Percentiles rank a stretch among this genome's conserved stretches.
Evolutionary conservation across 2,329 filamentous ascomycete genomes (phyloP).

Genomic region (Phoma sp.): DNA sequence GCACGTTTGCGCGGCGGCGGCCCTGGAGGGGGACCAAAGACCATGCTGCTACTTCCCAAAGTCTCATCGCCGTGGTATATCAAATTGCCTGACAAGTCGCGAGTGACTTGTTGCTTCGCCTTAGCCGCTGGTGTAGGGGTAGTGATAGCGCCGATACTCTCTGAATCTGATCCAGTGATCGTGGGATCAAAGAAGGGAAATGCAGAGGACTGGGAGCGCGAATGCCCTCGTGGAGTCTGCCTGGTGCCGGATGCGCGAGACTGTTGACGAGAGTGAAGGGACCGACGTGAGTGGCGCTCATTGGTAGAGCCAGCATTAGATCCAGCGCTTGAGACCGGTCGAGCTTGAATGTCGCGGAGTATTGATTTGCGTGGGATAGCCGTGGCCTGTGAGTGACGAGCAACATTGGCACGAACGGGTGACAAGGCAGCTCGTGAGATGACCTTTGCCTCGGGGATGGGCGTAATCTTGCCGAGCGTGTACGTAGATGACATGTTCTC

Average conservation of each 20-base stretch:
- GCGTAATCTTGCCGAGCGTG: slow-evolving; percentile 20
- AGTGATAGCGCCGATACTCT: slow-evolving; percentile 14
- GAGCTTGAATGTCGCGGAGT: slow-evolving; percentile 6
- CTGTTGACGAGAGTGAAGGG: slow-evolving; percentile 28
- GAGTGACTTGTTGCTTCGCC: slow-evolving; percentile 11
- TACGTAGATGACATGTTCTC: slow-evolving; percentile 38
- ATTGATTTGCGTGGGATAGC: slow-evolving; percentile 15
- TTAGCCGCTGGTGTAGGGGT: slow-evolving; percentile 1
- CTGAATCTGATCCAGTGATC: slow-evolving; percentile 8
- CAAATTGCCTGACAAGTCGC: slow-evolving; percentile 30
- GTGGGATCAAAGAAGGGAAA: slow-evolving; percentile 36
- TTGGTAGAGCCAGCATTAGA: slow-evolving; percentile 21
- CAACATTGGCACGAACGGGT: slow-evolving; percentile 20
- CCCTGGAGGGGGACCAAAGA: slow-evolving; percentile 5
- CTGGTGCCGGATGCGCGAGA: slow-evolving; percentile 24
- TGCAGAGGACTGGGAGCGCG: slow-evolving; percentile 37
- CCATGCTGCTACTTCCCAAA: slow-evolving; percentile 27
- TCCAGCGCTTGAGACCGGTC: slow-evolving; percentile 3
- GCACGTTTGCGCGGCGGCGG: slow-evolving; percentile 3
- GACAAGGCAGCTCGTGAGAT: slow-evolving; percentile 22
- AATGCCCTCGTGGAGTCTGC: slow-evolving; percentile 27
- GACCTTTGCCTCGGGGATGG: slow-evolving; percentile 14
- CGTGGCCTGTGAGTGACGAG: slow-evolving; percentile 16
- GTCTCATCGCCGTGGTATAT: slow-evolving; percentile 26
- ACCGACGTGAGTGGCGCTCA: slow-evolving; percentile 35